These are phyloP conservation scores for Macrophomina tecta DNA, from an alignment of 2,329 filamentous ascomycete species.

Conservation along the genomic window DNA sequence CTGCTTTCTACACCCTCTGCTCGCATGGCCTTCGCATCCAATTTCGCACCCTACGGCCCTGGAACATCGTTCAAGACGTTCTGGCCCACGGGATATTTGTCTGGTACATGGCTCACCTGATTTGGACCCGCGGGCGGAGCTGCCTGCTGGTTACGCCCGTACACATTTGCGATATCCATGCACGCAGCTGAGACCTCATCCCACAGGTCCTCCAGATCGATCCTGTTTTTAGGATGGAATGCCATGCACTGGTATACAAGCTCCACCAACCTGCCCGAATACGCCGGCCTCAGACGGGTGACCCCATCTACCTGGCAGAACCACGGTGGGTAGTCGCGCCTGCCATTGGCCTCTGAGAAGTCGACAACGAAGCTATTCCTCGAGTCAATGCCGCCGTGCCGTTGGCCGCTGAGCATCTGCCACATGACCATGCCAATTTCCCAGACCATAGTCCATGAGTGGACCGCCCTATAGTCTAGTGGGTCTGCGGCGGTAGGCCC, in stretches of 20 bases:
- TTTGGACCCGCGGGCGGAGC: neutral
- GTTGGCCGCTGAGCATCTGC: neutral
- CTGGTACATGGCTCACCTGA: neutral
- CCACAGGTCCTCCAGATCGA: conserved; percentile 2
- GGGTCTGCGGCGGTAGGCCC: neutral
- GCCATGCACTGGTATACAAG: conserved; percentile 10
- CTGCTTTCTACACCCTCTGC: too few relatives aligned
- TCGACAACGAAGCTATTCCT: neutral
- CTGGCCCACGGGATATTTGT: conserved; percentile 1
- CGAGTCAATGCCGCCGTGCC: neutral
- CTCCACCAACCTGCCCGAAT: conserved; percentile 12
- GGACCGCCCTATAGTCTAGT: neutral
- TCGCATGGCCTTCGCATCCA: neutral
- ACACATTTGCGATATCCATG: neutral
- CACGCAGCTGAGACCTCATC: neutral
- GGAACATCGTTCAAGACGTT: neutral
- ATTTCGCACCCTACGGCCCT: neutral
- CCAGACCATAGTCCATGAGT: conserved; percentile 12
- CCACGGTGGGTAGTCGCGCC: neutral
- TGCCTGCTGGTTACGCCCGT: neutral
- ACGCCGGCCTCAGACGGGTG: neutral
- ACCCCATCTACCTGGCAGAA: too few relatives aligned
- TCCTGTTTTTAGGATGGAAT: neutral
- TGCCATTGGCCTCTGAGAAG: neutral
- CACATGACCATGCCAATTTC: conserved; percentile 7